phyloP scores from a whole-genome alignment of 108 stramenopile genomes.

The Cyclotella choctawhatcheeana region DNA sequence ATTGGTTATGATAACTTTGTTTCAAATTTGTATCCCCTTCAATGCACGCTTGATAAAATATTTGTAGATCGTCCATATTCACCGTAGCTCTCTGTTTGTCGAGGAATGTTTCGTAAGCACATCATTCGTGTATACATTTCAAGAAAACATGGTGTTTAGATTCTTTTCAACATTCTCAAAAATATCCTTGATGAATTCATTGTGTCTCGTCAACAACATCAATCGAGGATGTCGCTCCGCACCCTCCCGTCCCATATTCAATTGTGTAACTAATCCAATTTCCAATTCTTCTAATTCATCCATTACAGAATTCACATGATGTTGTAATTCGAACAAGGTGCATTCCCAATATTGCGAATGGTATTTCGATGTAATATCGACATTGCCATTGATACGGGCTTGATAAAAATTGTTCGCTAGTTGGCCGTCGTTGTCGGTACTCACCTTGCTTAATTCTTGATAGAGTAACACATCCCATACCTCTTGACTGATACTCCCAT shows the following conservation, averaged over 20 bases:
- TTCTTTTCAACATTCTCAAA: constrained; percentile 43
- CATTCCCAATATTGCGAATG: background rate
- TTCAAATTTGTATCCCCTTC: constrained; percentile 50
- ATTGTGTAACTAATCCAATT: constrained; percentile 7
- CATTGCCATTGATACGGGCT: constrained; percentile 52
- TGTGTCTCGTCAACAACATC: constrained; percentile 50
- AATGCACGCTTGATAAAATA: constrained; percentile 52
- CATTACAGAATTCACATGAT: constrained; percentile 48
- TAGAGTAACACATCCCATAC: constrained; percentile 67
- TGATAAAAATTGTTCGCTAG: constrained; percentile 7
- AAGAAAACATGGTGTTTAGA: constrained; percentile 3
- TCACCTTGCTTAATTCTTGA: constrained; percentile 38
- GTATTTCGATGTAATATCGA: constrained; percentile 37
- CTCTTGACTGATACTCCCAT: constrained; percentile 62
- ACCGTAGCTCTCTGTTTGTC: no score
- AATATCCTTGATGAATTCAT: constrained; percentile 46
- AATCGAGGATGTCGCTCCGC: constrained; percentile 40
- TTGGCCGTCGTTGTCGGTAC: no score
- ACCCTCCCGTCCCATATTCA: constrained; percentile 21
- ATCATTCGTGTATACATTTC: no score
- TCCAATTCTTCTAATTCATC: constrained; percentile 48
- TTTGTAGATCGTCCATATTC: background rate
- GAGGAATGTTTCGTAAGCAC: no score
- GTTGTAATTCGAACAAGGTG: constrained; percentile 35
- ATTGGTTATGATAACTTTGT: constrained; percentile 46